Evolutionary conservation across 2,329 filamentous ascomycete genomes (phyloP).

Genomic region (Cordyceps farinosa): DNA sequence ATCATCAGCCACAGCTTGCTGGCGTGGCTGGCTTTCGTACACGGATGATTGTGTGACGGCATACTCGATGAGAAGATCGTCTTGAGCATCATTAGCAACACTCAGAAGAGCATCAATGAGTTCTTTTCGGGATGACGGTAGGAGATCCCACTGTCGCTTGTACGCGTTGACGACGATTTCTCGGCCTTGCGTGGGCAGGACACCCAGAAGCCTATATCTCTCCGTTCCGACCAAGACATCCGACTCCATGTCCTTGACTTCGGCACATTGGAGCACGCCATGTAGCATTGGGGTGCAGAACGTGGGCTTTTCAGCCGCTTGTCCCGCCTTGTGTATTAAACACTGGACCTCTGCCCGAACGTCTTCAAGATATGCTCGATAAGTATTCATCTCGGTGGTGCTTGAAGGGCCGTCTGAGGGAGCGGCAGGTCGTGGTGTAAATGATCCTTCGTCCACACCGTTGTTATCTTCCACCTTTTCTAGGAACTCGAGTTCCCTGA

Average conservation of each 20-base stretch:
- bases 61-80: constrained; percentile 35
- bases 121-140: constrained; percentile 29
- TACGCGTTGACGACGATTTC: constrained; percentile 39
- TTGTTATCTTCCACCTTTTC: constrained; percentile 38
- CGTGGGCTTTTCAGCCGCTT: constrained; percentile 28
- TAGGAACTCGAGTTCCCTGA: constrained; percentile 47
- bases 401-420: constrained; percentile 32
- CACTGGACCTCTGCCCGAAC: constrained; percentile 47
- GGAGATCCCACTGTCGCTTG: constrained; percentile 38
- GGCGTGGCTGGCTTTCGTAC: constrained; percentile 35
- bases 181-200: constrained; percentile 34
- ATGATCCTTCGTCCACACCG: constrained; percentile 38
- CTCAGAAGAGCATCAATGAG: constrained; percentile 33
- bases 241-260: constrained; percentile 27
- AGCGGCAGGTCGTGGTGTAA: constrained; percentile 33
- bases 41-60: constrained; percentile 38
- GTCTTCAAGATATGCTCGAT: constrained; percentile 48
- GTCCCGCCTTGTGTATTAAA: constrained; percentile 35
- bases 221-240: constrained; percentile 31
- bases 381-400: constrained; percentile 38
- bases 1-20: constrained; percentile 29
- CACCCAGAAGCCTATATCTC: constrained; percentile 36
- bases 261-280: constrained; percentile 29
- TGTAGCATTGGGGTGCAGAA: constrained; percentile 33
- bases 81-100: constrained; percentile 34